Conservation (phyloP, 768 basidiomycete genomes). For the Crucibulum laeve region DNA sequence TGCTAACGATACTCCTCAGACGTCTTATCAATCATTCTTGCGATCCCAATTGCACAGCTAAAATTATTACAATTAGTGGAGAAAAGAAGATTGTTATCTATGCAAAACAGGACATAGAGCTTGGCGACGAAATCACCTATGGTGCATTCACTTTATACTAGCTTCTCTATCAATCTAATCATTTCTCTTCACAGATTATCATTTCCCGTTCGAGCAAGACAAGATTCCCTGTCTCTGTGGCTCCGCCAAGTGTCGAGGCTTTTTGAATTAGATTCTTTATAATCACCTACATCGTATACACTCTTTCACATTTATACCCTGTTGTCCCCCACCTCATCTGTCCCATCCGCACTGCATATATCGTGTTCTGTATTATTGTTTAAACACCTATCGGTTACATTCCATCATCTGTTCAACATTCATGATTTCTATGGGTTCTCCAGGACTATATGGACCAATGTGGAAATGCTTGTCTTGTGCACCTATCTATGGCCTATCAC, state of each 20-base stretch:
- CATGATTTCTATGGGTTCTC: neutral
- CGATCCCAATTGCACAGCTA: constrained; percentile 89
- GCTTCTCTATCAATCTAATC: neutral
- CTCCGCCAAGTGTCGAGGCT: constrained; percentile 88
- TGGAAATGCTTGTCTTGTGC: neutral
- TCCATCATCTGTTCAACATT: neutral
- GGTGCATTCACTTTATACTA: constrained; percentile 40
- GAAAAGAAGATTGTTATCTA: constrained; percentile 99
- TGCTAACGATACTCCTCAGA: constrained; percentile 33
- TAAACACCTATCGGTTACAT: neutral
- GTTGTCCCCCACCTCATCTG: constrained; percentile 6
- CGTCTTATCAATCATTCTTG: constrained; percentile 99
- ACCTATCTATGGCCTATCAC: neutral
- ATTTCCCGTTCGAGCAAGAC: constrained; percentile 98
- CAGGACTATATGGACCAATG: neutral
- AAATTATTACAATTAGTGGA: constrained; percentile 86
- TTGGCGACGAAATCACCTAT: constrained; percentile 98
- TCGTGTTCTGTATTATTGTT: constrained; percentile 16
- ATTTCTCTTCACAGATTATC: constrained; percentile 67
- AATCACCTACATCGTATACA: constrained; percentile 16
- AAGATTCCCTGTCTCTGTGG: constrained; percentile 94
- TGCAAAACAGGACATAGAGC: constrained; percentile 92
- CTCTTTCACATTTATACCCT: constrained; percentile 15
- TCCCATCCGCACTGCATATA: constrained; percentile 11
- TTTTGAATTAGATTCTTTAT: constrained; percentile 75